Conservation (phyloP, 2,329 filamentous ascomycete species). For the Westerdykella sp. region DNA sequence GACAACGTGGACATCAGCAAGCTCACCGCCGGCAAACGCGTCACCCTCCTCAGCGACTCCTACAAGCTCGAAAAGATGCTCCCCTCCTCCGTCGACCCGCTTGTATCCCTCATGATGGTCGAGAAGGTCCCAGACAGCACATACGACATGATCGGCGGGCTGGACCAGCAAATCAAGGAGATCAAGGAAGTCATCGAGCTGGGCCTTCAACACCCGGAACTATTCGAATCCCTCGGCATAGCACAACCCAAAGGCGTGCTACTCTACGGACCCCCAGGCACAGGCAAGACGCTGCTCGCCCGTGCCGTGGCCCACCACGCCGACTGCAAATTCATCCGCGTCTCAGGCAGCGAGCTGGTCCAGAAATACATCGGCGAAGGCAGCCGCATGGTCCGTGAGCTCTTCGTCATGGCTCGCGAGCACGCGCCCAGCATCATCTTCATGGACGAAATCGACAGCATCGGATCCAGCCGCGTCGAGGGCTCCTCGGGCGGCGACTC, state of each 20-base stretch:
- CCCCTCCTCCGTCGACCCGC: slow-evolving; percentile 93
- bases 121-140: slow-evolving; percentile 99
- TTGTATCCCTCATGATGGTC: slow-evolving; percentile 99
- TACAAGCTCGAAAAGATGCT: slow-evolving; percentile 99
- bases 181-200: slow-evolving; percentile 99
- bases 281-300: slow-evolving; percentile 91
- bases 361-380: slow-evolving; percentile 99
- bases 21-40: slow-evolving; percentile 94
- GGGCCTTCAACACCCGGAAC: slow-evolving; percentile 93
- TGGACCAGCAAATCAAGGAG: slow-evolving; percentile 99
- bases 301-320: slow-evolving; percentile 97
- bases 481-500: slow-evolving; percentile 93
- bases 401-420: slow-evolving; percentile 98
- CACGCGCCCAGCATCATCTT: slow-evolving; percentile 99
- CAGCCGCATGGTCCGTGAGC: slow-evolving; percentile 94
- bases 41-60: slow-evolving; percentile 90
- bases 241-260: slow-evolving; percentile 97
- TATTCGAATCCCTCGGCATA: slow-evolving; percentile 98
- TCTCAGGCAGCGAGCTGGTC: slow-evolving; percentile 91
- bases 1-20: slow-evolving; percentile 92
- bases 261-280: slow-evolving; percentile 92
- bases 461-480: slow-evolving; percentile 94
- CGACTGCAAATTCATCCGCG: slow-evolving; percentile 98
- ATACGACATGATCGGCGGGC: slow-evolving; percentile 99
- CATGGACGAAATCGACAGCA: slow-evolving; percentile 99